These are phyloP conservation scores for Plasmopara muralis DNA, from an alignment of 352 stramenopile species.

Conservation along the genomic window DNA sequence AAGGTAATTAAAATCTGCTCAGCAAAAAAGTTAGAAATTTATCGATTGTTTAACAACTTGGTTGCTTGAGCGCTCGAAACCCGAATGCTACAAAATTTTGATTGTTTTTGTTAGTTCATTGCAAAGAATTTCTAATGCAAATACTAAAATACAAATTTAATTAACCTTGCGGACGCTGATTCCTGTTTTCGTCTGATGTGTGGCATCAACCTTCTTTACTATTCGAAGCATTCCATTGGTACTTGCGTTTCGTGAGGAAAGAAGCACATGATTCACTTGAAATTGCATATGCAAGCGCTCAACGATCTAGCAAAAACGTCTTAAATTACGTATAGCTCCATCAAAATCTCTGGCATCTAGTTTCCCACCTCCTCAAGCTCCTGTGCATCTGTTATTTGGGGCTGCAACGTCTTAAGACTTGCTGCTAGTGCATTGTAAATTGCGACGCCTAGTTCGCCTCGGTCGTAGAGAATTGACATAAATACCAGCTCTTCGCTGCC, in stretches of 20 bases:
- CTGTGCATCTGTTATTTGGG: slow-evolving; percentile 29
- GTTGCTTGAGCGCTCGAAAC: slow-evolving; percentile 6
- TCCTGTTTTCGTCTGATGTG: slow-evolving; percentile 34
- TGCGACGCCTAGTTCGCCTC: slow-evolving; percentile 53
- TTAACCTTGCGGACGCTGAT: slow-evolving; percentile 65
- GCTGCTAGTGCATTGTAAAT: slow-evolving; percentile 69
- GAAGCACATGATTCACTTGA: slow-evolving; percentile 51
- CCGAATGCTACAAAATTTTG: slow-evolving; percentile 32
- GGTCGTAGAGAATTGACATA: slow-evolving; percentile 67
- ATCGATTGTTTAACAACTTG: not conserved
- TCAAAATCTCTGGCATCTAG: not conserved
- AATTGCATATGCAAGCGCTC: slow-evolving; percentile 67
- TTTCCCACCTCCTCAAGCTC: slow-evolving; percentile 43
- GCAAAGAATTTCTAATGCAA: not conserved
- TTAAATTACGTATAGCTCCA: not conserved
- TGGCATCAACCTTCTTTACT: slow-evolving; percentile 53
- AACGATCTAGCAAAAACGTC: slow-evolving; percentile 27
- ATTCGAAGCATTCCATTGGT: slow-evolving; percentile 55
- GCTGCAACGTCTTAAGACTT: slow-evolving; percentile 57
- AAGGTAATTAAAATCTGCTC: slow-evolving; percentile 67
- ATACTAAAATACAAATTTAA: not conserved
- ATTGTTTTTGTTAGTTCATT: not conserved
- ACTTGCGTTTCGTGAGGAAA: slow-evolving; percentile 65
- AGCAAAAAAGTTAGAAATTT: not conserved
- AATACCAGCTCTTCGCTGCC: slow-evolving; percentile 54